Percentiles rank a stretch among this genome's conserved stretches.
phyloP scores from a whole-genome alignment of 1,284 basidiomycete species.

The Chiua sp. region DNA sequence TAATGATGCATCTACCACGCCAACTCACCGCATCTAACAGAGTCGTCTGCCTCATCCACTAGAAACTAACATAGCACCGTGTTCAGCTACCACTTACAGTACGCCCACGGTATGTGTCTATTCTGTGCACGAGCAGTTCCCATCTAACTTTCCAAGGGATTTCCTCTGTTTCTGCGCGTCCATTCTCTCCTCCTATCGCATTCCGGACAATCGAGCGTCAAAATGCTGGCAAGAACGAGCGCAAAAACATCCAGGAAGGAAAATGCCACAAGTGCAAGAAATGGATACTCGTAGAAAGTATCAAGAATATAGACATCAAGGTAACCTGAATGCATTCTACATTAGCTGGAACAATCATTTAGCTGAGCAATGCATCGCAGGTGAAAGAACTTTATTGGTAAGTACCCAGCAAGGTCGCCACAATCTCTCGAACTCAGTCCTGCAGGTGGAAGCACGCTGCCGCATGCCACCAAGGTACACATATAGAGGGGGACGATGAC shows the following conservation, averaged over 20 bases:
- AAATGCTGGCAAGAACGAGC: slow-evolving; percentile 62
- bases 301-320: slow-evolving; percentile 74
- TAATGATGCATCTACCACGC: neutral
- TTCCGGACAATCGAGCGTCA: slow-evolving; percentile 58
- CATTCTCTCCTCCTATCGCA: slow-evolving; percentile 75
- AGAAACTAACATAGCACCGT: slow-evolving; percentile 3
- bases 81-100: slow-evolving; percentile 79
- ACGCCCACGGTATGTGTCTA: slow-evolving; percentile 64
- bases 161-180: slow-evolving; percentile 61
- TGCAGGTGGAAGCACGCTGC: slow-evolving; percentile 85
- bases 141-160: slow-evolving; percentile 49
- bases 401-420: slow-evolving; percentile 22
- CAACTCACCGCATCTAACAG: slow-evolving; percentile 19
- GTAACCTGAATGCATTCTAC: slow-evolving; percentile 38
- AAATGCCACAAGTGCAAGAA: slow-evolving; percentile 76
- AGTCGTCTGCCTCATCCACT: slow-evolving; percentile 14
- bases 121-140: neutral
- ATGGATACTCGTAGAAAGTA: slow-evolving; percentile 73
- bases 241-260: slow-evolving; percentile 63
- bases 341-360: neutral
- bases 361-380: slow-evolving; percentile 40
- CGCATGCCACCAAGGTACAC: slow-evolving; percentile 65
- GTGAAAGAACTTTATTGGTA: slow-evolving; percentile 79
- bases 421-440: slow-evolving; percentile 10
- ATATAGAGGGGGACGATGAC: slow-evolving; percentile 58